These are phyloP conservation scores for Fremontodendron californicum DNA, from an alignment of 345 rosid genomes.

Conservation along the genomic window DNA sequence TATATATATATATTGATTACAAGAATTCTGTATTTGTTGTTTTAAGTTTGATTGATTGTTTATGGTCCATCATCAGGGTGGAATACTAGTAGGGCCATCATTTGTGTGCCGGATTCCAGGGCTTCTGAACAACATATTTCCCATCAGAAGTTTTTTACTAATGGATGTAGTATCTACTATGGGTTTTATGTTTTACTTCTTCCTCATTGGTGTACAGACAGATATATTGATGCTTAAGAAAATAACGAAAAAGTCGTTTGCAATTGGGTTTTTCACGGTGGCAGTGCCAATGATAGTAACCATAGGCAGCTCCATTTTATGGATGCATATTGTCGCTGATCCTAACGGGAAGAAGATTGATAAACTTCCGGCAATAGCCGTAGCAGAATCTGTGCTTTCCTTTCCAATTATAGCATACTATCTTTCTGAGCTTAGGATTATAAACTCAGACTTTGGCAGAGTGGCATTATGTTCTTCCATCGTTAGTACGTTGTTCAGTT, in stretches of 20 bases:
- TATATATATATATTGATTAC: too few relatives aligned
- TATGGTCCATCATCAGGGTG: constrained; percentile 13
- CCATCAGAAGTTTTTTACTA: constrained; percentile 6
- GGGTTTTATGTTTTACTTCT: constrained; percentile 19
- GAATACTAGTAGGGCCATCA: constrained; percentile 19
- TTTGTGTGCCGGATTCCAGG: neutral
- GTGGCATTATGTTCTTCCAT: constrained; percentile 88
- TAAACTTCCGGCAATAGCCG: constrained; percentile 8
- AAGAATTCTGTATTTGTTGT: neutral
- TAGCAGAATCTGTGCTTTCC: constrained; percentile 44
- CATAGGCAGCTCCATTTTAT: neutral
- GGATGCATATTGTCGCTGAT: neutral
- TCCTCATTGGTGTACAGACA: constrained; percentile 20
- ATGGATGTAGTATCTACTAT: constrained; percentile 9
- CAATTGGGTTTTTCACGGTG: constrained; percentile 17
- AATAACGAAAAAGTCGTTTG: constrained; percentile 8
- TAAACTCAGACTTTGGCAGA: constrained; percentile 75
- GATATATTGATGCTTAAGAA: constrained; percentile 19
- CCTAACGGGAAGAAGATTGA: neutral
- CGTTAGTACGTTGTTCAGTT: constrained; percentile 76
- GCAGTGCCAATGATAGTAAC: constrained; percentile 15
- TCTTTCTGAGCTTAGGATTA: constrained; percentile 81
- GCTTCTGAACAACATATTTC: neutral
- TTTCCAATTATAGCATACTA: constrained; percentile 80
- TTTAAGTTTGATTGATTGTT: neutral